phyloP scores from a whole-genome alignment of 371 early-diverging fungal species.

The Mortierella sp. region DNA sequence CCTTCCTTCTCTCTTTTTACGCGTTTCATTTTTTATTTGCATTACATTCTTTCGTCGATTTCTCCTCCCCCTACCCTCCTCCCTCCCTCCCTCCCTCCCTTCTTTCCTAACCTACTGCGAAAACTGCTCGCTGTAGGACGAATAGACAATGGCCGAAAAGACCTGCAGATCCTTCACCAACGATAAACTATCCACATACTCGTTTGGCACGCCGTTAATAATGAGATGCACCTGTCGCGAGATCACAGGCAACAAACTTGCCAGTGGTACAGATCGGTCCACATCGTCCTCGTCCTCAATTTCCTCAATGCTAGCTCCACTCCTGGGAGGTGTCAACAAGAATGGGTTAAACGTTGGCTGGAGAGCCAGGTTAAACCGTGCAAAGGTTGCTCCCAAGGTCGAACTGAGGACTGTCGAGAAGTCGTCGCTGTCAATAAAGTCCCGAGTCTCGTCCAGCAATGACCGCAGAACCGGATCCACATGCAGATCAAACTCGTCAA shows the following conservation, averaged over 20 bases:
- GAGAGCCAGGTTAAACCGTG: constrained; percentile 25
- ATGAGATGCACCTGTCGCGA: constrained; percentile 81
- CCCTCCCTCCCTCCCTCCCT: too few species aligned
- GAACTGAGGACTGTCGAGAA: constrained; percentile 31
- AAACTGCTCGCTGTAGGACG: constrained; percentile 65
- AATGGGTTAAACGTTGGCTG: constrained; percentile 48
- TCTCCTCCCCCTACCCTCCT: too few species aligned
- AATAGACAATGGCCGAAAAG: constrained; percentile 79
- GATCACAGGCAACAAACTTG: constrained; percentile 79
- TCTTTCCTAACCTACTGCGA: background rate
- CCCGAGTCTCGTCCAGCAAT: constrained; percentile 84
- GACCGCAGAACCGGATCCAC: constrained; percentile 62
- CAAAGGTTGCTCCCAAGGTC: constrained; percentile 28
- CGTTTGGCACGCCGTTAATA: constrained; percentile 84
- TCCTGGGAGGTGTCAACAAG: constrained; percentile 17
- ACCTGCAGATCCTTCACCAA: constrained; percentile 79
- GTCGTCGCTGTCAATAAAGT: constrained; percentile 74
- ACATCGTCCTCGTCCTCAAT: constrained; percentile 60
- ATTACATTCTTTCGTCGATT: too few species aligned
- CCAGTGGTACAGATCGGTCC: constrained; percentile 69
- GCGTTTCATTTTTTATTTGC: too few species aligned
- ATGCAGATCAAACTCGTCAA: constrained; percentile 47
- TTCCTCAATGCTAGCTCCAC: constrained; percentile 55
- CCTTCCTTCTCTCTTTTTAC: too few species aligned
- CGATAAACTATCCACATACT: constrained; percentile 75